These are phyloP conservation scores for Talaromyces marneffei DNA, from an alignment of 2,329 filamentous ascomycete species.

Conservation along the genomic window DNA sequence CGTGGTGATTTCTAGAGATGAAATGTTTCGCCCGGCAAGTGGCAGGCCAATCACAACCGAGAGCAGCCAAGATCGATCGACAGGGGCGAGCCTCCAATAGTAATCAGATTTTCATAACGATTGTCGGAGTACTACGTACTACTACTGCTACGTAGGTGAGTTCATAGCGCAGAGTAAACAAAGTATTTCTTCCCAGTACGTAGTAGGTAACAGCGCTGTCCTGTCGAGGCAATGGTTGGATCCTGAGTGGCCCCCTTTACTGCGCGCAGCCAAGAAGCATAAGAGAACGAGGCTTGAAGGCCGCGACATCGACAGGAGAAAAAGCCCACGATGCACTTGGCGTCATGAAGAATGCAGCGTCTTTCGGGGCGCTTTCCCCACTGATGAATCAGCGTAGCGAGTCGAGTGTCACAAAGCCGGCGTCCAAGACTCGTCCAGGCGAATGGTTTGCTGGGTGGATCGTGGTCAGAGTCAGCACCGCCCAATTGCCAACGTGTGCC, in stretches of 20 bases:
- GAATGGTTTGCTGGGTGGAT: not conserved
- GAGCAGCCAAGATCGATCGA: not conserved
- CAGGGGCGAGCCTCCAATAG: too few species aligned
- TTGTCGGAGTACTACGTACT: not conserved
- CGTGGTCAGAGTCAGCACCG: not conserved
- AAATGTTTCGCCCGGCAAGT: too few species aligned
- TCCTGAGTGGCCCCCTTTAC: too few species aligned
- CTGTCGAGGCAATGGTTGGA: not conserved
- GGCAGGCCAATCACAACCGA: not conserved
- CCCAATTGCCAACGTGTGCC: not conserved
- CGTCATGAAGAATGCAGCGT: not conserved
- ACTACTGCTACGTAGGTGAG: too few species aligned
- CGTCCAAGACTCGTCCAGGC: not conserved
- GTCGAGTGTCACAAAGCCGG: not conserved
- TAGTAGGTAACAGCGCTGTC: not conserved
- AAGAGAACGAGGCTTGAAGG: not conserved
- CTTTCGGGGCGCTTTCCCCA: not conserved
- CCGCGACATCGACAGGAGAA: not conserved
- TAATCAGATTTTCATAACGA: not conserved
- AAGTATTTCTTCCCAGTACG: too few species aligned
- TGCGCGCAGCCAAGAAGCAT: not conserved
- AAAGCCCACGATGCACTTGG: not conserved
- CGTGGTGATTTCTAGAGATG: slow-evolving; percentile 1
- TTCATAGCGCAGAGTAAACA: too few species aligned
- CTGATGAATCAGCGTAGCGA: not conserved